phyloP scores from a whole-genome alignment of 2,329 filamentous ascomycete genomes.

The Cladophialophora yegresii region DNA sequence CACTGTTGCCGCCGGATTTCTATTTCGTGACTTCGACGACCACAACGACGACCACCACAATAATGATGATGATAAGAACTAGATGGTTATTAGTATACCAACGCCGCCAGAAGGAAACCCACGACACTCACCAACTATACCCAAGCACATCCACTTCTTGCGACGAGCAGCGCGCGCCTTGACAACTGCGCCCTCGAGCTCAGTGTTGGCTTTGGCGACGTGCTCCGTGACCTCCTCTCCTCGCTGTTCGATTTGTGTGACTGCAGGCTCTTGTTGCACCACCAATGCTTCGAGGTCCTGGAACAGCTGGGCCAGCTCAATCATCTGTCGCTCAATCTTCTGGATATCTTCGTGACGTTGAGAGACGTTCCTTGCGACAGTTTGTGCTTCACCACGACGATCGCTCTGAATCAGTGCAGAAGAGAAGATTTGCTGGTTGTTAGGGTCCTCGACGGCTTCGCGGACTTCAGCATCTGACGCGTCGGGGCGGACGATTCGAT shows the following conservation, averaged over 20 bases:
- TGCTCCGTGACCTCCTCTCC: slow-evolving; percentile 83
- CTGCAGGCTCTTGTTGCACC: slow-evolving; percentile 78
- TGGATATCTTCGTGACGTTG: slow-evolving; percentile 82
- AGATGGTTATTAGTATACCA: slow-evolving; percentile 14
- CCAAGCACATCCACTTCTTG: slow-evolving; percentile 97
- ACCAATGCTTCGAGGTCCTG: slow-evolving; percentile 84
- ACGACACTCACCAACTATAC: slow-evolving; percentile 63
- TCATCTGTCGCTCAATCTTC: slow-evolving; percentile 89
- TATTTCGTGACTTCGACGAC: slow-evolving; percentile 49
- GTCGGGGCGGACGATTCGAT: slow-evolving; percentile 82
- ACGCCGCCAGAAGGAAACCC: background rate
- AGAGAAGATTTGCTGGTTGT: slow-evolving; percentile 75
- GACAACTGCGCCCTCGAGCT: slow-evolving; percentile 77
- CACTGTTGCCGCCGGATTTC: slow-evolving; percentile 2
- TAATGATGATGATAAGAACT: slow-evolving; percentile 59
- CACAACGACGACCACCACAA: slow-evolving; percentile 52
- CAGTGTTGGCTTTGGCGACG: slow-evolving; percentile 78
- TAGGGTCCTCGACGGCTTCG: slow-evolving; percentile 70
- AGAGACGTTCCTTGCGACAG: slow-evolving; percentile 75
- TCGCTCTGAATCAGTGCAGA: slow-evolving; percentile 64
- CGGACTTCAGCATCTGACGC: slow-evolving; percentile 76
- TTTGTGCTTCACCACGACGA: slow-evolving; percentile 76
- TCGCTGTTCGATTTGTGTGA: slow-evolving; percentile 81
- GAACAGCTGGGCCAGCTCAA: slow-evolving; percentile 84
- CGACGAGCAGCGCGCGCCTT: slow-evolving; percentile 77